Conservation (phyloP, 441 rosid genomes). For the Croton setiger region DNA sequence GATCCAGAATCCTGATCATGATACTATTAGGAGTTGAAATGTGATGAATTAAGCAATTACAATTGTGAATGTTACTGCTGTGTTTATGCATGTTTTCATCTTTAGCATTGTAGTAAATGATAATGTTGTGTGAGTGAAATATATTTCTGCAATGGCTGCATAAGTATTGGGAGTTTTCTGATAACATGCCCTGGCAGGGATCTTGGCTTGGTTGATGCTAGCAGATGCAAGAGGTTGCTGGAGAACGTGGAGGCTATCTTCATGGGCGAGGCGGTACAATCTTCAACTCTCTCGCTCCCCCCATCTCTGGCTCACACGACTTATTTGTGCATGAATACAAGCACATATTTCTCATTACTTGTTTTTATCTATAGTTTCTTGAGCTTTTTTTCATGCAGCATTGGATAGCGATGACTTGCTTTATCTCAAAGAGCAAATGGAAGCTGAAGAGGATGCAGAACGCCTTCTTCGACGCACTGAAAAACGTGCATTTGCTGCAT, state of each 20-base stretch:
- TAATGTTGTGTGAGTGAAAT: not conserved
- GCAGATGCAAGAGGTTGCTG: conserved; percentile 99
- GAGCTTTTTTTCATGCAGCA: conserved; percentile 54
- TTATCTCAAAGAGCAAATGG: conserved; percentile 98
- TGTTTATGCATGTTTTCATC: conserved; percentile 1
- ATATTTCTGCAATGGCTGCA: not conserved
- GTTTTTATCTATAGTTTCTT: conserved; percentile 27
- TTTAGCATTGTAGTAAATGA: not conserved
- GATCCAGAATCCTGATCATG: not conserved
- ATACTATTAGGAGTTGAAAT: not conserved
- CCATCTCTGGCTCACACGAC: not conserved
- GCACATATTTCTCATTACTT: not conserved
- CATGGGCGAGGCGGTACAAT: conserved; percentile 95
- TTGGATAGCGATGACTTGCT: conserved; percentile 98
- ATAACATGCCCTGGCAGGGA: conserved; percentile 99
- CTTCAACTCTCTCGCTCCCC: not conserved
- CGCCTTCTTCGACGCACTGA: conserved; percentile 92
- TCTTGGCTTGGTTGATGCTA: conserved; percentile 63
- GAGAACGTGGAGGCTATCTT: conserved; percentile 99
- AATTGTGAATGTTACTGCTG: not conserved
- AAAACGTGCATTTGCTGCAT: conserved; percentile 97
- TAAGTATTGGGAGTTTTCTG: conserved; percentile 44
- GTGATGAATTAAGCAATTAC: not conserved
- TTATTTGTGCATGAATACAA: not conserved
- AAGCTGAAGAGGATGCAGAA: conserved; percentile 98